Base-by-base conservation (phyloP, 2,329 filamentous ascomycete species). In the Fusarium buharicum region DNA sequence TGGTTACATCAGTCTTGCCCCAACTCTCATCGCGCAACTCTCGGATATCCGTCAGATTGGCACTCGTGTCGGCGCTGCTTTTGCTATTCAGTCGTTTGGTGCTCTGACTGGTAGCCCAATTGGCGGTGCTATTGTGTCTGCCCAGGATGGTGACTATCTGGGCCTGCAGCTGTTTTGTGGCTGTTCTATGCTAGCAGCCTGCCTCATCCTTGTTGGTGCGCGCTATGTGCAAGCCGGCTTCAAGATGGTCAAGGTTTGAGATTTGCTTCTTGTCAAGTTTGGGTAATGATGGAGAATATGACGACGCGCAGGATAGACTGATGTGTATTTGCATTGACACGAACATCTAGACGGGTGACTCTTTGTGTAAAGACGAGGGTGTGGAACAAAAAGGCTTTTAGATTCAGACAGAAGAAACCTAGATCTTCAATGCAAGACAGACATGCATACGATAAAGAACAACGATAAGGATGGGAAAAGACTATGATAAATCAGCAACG, bases 11-110 rank as follows among this genome's bases (percentile, higher is more conserved):
- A 84, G 84, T 0, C 76, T 92, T 16, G 79, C 80, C 0, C 87
- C 90, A 0, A 82, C 88, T 0, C 77, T 90, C 13, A 78, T 93
- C 18, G 88, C 88, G 2, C 88, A 92, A 68, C 89, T 92, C 59
- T 87, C 85, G 2, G 87, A 90, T 40, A 83, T 91, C 33, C 79
- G 84, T 17, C 82, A 91, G 72, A 87, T 93, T 30, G 91, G 90
- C 13, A 83, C 88, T 2, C 81, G 90, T 6, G 86, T 83, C 3
- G 91, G 91, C 1, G 82, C 84, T 0, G 80, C 86, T 22, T 90
- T 90, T 70, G 82, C 85, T 14, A 72, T 87, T 41, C 79, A 87
- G 52, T 82, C 85, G 1, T 76, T 92, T 28, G 89, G 86, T 4
- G 87, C 86, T 2, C 76, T 93, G 46, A 86, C 86, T 0, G 87